Base-by-base conservation (phyloP, 1,284 basidiomycete species). In the Ustilago bromivora region DNA sequence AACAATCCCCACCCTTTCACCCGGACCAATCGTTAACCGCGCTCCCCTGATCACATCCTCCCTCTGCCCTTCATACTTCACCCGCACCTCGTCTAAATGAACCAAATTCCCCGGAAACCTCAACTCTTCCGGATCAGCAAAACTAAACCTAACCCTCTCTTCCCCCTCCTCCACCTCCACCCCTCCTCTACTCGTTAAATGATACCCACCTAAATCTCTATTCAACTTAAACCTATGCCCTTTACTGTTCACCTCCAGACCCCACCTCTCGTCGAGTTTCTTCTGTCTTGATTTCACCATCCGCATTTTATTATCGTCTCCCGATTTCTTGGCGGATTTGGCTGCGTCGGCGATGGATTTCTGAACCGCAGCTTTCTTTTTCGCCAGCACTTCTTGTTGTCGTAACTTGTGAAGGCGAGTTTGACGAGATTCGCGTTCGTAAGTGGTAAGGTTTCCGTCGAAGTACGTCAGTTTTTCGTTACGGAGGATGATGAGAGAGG, bases 401-500 rank as follows among this genome's bases (percentile, higher is more conserved):
- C 88, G 88, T 3, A 87, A 87, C 61, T 89, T 87, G 47, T 89
- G 85, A 74, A 88, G 89, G 8, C 88, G 85, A 68, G 90, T 87
- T 77, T 91, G 89, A 55, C 88, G 87, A 47, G 88, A 88, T 52
- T 90, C 88, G 19, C 87, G 85, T 75, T 92, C 89, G 84, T 90
- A 92, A 17, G 89, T 88, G n/a, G 89, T 88, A 23, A 91, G 88
- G 15, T 85, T 88, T 3, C 92, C 92, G 52, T 89, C 88, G 82
- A 91, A 92, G 76, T 92, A 91, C 12, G 87, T 84, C 2, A 94
- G 88, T 17, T 86, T 88, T 62, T 88, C 17, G 63, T 91, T 87
- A 28, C 91, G 89, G 43, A 93, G 88, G 19, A 91, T 88, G 63
- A 93, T 90, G 0, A 90, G 90, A 80, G 92, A 91, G n/a, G 92